These are phyloP conservation scores for Tarenaya hassleriana DNA, from an alignment of 345 rosid genomes.

Conservation along the genomic window DNA sequence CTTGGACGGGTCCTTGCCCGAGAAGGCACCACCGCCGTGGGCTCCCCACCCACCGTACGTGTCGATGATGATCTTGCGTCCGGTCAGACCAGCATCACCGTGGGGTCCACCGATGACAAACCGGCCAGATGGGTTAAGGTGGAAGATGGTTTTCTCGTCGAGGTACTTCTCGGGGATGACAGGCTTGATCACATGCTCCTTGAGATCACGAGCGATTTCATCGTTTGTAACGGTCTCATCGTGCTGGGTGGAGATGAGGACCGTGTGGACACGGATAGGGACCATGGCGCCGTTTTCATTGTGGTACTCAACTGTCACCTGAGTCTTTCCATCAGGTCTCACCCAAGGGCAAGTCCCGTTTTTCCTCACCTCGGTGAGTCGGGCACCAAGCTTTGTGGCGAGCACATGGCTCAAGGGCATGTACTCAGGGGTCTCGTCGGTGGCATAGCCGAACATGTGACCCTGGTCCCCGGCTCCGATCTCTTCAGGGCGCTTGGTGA, in stretches of 20 bases:
- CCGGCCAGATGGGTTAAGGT: no score
- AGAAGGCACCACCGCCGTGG: no score
- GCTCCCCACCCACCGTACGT: no score
- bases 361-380: constrained; percentile 75
- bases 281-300: constrained; percentile 73
- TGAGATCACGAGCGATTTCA: constrained; percentile 70
- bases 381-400: constrained; percentile 70
- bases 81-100: no score
- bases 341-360: constrained; percentile 65
- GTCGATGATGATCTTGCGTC: no score
- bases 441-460: no score
- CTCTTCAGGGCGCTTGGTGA: no score
- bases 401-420: constrained; percentile 79
- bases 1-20: no score
- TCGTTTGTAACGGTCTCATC: constrained; percentile 71
- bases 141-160: no score
- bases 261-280: constrained; percentile 71
- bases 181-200: constrained; percentile 79
- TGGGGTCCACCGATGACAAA: no score
- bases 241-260: constrained; percentile 68
- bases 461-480: no score
- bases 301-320: constrained; percentile 70
- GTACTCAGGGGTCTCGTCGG: constrained; percentile 62
- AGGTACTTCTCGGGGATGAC: no score
- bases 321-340: constrained; percentile 78